Evolutionary conservation across 2,329 filamentous ascomycete genomes (phyloP).

Genomic region (Zymoseptoria passerinii): DNA sequence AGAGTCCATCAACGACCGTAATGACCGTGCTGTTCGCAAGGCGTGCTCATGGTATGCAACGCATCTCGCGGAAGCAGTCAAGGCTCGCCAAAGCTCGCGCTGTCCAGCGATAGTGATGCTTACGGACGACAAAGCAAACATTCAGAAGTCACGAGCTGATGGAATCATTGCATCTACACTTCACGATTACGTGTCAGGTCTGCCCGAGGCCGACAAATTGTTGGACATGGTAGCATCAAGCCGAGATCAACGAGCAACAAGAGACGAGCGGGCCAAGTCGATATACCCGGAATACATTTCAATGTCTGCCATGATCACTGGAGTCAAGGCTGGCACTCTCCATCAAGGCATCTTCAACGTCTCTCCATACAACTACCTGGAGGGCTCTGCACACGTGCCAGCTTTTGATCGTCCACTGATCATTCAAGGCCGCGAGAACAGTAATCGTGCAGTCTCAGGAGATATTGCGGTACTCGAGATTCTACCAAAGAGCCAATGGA

Average conservation of each 20-base stretch:
- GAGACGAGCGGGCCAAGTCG: slow-evolving; percentile 59
- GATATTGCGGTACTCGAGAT: slow-evolving; percentile 91
- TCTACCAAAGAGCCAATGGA: slow-evolving; percentile 92
- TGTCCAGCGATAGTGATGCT: slow-evolving; percentile 81
- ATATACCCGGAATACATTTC: slow-evolving; percentile 87
- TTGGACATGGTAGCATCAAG: slow-evolving; percentile 88
- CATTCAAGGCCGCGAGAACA: slow-evolving; percentile 86
- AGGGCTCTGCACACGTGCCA: slow-evolving; percentile 82
- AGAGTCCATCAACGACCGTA: slow-evolving; percentile 92
- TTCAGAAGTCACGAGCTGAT: slow-evolving; percentile 71
- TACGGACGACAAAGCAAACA: slow-evolving; percentile 82
- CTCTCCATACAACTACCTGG: slow-evolving; percentile 95
- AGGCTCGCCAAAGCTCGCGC: slow-evolving; percentile 45
- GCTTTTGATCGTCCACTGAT: slow-evolving; percentile 84
- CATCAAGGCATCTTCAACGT: slow-evolving; percentile 96
- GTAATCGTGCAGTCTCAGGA: slow-evolving; percentile 86
- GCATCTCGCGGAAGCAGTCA: slow-evolving; percentile 61
- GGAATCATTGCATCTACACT: slow-evolving; percentile 59
- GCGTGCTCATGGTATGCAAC: slow-evolving; percentile 85
- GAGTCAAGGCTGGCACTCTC: slow-evolving; percentile 75
- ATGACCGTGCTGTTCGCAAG: slow-evolving; percentile 80
- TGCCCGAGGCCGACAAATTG: slow-evolving; percentile 76
- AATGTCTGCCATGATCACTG: slow-evolving; percentile 88
- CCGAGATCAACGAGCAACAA: slow-evolving; percentile 57
- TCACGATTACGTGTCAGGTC: slow-evolving; percentile 67